These are phyloP conservation scores for Penicillium sp. DNA, from an alignment of 2,329 filamentous ascomycete species.

Conservation along the genomic window DNA sequence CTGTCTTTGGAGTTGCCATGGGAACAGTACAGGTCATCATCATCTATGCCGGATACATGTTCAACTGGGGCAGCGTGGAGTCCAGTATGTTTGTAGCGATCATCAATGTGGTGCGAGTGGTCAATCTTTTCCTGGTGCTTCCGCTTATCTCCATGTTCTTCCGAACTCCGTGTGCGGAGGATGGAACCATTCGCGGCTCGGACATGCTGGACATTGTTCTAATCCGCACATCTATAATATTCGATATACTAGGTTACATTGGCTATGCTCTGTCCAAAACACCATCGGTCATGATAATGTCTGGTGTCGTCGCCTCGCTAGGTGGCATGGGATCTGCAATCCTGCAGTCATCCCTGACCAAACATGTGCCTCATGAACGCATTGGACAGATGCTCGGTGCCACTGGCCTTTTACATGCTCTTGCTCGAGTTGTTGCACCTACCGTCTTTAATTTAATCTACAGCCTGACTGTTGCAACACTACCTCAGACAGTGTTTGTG, in stretches of 20 bases:
- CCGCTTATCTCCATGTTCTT: constrained; percentile 75
- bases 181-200: constrained; percentile 63
- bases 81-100: constrained; percentile 77
- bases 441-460: constrained; percentile 85
- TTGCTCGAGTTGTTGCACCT: constrained; percentile 76
- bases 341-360: constrained; percentile 79
- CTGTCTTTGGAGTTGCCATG: constrained; percentile 78
- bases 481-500: constrained; percentile 81
- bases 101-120: constrained; percentile 74
- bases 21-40: constrained; percentile 78
- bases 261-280: constrained; percentile 70
- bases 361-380: constrained; percentile 79
- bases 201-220: constrained; percentile 75
- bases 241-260: constrained; percentile 72
- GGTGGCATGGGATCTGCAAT: constrained; percentile 86
- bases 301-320: constrained; percentile 70
- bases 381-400: constrained; percentile 88
- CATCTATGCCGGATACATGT: constrained; percentile 77
- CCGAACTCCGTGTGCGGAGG: constrained; percentile 47
- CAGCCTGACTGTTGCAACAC: constrained; percentile 72
- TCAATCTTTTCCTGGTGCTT: constrained; percentile 71
- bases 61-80: constrained; percentile 79
- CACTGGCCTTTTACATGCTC: constrained; percentile 78
- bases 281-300: constrained; percentile 65
- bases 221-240: constrained; percentile 70